phyloP scores from a whole-genome alignment of 441 rosid genomes.

The Gossypium davidsonii region DNA sequence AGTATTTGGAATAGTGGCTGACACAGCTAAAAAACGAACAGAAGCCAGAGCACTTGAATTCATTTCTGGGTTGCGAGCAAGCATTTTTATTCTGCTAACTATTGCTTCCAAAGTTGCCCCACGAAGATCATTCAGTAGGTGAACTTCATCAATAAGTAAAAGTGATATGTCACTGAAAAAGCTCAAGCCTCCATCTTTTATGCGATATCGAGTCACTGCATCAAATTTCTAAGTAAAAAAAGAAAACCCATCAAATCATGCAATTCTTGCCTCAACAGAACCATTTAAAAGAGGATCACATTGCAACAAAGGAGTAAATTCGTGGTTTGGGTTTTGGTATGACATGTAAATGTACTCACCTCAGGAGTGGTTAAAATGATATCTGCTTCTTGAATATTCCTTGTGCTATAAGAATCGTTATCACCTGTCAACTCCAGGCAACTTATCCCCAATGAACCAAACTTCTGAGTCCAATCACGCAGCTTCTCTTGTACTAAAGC shows the following conservation, averaged over 20 bases:
- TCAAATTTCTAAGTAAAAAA: conserved; percentile 69
- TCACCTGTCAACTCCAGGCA: conserved; percentile 95
- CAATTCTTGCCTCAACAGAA: background rate
- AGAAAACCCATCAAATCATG: background rate
- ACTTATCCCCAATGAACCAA: conserved; percentile 72
- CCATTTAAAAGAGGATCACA: background rate
- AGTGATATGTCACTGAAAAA: conserved; percentile 92
- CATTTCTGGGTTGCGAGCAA: conserved; percentile 67
- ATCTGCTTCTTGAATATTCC: conserved; percentile 84
- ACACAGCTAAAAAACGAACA: conserved; percentile 81
- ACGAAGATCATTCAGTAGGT: conserved; percentile 86
- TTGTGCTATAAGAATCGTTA: conserved; percentile 65
- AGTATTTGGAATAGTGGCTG: conserved; percentile 92
- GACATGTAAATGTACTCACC: conserved; percentile 36
- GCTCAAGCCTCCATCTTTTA: conserved; percentile 87
- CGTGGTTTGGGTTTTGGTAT: background rate
- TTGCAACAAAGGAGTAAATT: background rate
- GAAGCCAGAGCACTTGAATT: conserved; percentile 65
- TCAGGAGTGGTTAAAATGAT: conserved; percentile 93
- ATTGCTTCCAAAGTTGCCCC: conserved; percentile 97
- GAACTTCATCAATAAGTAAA: conserved; percentile 93
- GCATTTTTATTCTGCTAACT: conserved; percentile 91
- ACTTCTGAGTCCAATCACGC: conserved; percentile 86
- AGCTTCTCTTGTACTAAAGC: conserved; percentile 96
- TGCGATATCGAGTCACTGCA: conserved; percentile 84